Conservation (phyloP, 805 yeast species). For the Hemisphaericaspora nanyangensis region DNA sequence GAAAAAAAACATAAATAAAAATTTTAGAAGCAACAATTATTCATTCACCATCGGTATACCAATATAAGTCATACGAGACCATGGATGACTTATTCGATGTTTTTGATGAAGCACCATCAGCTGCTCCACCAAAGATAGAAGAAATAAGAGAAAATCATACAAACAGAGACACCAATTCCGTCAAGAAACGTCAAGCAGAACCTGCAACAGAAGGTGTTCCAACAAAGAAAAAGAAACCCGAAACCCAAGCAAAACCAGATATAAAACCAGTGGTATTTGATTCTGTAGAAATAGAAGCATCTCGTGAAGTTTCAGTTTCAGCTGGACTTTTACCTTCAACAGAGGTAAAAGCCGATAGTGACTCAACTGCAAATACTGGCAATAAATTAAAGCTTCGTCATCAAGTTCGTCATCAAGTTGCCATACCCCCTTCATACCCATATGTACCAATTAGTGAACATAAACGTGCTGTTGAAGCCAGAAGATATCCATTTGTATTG, state of each 20-base stretch:
- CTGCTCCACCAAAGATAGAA: slow-evolving; percentile 21
- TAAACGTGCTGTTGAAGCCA: slow-evolving; percentile 70
- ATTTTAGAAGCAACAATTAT: no score
- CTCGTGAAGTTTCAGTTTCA: slow-evolving; percentile 82
- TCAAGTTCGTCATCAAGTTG: slow-evolving; percentile 97
- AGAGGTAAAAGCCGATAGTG: slow-evolving; percentile 15
- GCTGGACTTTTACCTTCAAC: slow-evolving; percentile 49
- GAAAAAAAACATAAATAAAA: no score
- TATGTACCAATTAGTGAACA: slow-evolving; percentile 88
- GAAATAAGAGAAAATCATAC: slow-evolving; percentile 16
- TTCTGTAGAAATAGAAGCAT: slow-evolving; percentile 82
- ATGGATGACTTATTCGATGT: slow-evolving; percentile 59
- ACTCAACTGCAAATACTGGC: slow-evolving; percentile 12
- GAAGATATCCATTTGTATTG: slow-evolving; percentile 85
- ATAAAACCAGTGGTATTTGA: slow-evolving; percentile 79
- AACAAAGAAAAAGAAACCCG: slow-evolving; percentile 14
- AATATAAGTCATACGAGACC: slow-evolving; percentile 1
- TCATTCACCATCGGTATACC: no score
- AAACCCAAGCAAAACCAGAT: slow-evolving; percentile 27
- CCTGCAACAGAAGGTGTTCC: slow-evolving; percentile 21
- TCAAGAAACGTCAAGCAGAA: slow-evolving; percentile 15
- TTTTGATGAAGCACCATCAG: slow-evolving; percentile 52
- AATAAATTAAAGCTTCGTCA: slow-evolving; percentile 67
- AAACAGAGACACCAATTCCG: slow-evolving; percentile 5
- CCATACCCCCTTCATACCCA: slow-evolving; percentile 87